Conservation (phyloP, 2,329 filamentous ascomycete genomes). For the Sporothrix pseudoabietina region DNA sequence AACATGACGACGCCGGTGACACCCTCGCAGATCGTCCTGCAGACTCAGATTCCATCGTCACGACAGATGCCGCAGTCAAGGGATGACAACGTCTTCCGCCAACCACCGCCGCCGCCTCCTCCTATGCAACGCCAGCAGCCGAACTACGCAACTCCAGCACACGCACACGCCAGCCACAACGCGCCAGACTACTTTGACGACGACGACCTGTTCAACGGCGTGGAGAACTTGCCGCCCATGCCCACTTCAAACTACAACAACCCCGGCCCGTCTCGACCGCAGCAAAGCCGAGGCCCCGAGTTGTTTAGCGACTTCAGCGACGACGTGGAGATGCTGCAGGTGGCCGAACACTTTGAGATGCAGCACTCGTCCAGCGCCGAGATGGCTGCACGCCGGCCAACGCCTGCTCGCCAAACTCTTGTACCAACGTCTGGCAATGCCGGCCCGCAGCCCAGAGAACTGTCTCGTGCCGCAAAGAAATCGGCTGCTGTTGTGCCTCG, state of each 20-base stretch:
- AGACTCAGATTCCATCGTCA: slow-evolving; percentile 49
- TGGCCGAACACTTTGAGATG: slow-evolving; percentile 55
- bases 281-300: slow-evolving; percentile 28
- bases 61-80: neutral
- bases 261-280: neutral
- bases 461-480: slow-evolving; percentile 43
- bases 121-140: neutral
- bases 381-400: slow-evolving; percentile 33
- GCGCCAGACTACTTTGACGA: slow-evolving; percentile 36
- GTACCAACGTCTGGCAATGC: slow-evolving; percentile 55
- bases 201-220: slow-evolving; percentile 35
- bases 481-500: slow-evolving; percentile 33
- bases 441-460: slow-evolving; percentile 41
- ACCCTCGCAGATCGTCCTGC: slow-evolving; percentile 54
- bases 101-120: neutral
- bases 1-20: slow-evolving; percentile 40
- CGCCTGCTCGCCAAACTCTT: slow-evolving; percentile 45
- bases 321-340: slow-evolving; percentile 52
- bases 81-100: neutral
- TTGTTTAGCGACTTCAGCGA: slow-evolving; percentile 42
- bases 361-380: slow-evolving; percentile 39
- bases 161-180: neutral
- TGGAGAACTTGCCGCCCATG: slow-evolving; percentile 31
- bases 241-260: neutral
- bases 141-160: neutral